These are phyloP conservation scores for Trichoderma arundinaceum DNA, from an alignment of 2,329 filamentous ascomycete species.

Conservation along the genomic window DNA sequence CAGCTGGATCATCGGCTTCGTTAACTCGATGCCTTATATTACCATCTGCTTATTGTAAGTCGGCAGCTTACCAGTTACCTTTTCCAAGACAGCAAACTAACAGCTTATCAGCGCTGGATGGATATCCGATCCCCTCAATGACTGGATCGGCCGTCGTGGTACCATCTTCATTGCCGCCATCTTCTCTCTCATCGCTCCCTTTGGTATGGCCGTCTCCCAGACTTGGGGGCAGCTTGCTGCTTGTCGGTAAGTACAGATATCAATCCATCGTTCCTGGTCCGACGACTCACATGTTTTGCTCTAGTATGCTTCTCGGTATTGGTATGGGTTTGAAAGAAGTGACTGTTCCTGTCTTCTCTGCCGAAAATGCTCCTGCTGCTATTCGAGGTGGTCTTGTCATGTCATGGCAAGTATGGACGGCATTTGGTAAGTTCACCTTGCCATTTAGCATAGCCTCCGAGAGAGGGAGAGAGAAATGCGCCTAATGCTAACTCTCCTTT, in stretches of 20 bases:
- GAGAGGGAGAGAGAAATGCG: not conserved
- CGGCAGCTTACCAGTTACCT: not conserved
- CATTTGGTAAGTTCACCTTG: constrained; percentile 47
- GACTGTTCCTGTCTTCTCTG: constrained; percentile 59
- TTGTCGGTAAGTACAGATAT: constrained; percentile 50
- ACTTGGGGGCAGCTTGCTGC: constrained; percentile 63
- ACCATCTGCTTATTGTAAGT: constrained; percentile 51
- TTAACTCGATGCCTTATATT: constrained; percentile 59
- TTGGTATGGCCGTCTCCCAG: constrained; percentile 64
- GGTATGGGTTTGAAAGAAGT: constrained; percentile 63
- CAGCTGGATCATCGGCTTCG: constrained; percentile 65
- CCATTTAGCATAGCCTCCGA: not conserved
- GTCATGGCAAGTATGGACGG: constrained; percentile 62
- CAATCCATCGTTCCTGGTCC: not conserved
- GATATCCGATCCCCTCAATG: constrained; percentile 67
- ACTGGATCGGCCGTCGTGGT: constrained; percentile 63
- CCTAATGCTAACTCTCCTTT: not conserved
- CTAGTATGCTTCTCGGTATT: constrained; percentile 57
- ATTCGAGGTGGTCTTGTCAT: constrained; percentile 61
- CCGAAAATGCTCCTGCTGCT: constrained; percentile 58
- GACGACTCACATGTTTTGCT: not conserved
- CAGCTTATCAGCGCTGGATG: constrained; percentile 56
- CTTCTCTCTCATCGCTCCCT: constrained; percentile 65
- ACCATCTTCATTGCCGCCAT: constrained; percentile 68
- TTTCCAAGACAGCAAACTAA: not conserved